Conservation (phyloP, 306 rosid genomes). For the Trichosanthes truncata region DNA sequence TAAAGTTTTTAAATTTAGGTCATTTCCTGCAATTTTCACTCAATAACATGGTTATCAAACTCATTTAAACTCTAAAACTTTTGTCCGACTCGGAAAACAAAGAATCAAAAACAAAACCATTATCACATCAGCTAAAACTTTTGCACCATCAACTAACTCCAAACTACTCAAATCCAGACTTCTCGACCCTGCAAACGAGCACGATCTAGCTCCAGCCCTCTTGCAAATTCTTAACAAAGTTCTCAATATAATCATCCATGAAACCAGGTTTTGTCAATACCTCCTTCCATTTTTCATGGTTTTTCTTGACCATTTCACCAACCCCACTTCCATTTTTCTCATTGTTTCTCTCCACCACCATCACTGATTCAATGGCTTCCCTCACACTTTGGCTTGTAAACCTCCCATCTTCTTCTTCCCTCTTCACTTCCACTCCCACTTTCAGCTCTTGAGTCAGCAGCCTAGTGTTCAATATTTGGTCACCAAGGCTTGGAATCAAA, state of each 20-base stretch:
- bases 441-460: slow-evolving; percentile 32
- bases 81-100: no score
- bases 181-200: no score
- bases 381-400: slow-evolving; percentile 40
- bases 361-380: slow-evolving; percentile 30
- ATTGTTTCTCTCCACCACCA: no score
- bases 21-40: no score
- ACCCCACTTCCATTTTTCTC: slow-evolving; percentile 18
- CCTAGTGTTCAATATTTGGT: slow-evolving; percentile 47
- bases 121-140: no score
- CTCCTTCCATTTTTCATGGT: slow-evolving; percentile 30
- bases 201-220: background rate
- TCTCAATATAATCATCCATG: slow-evolving; percentile 30
- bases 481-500: slow-evolving; percentile 33
- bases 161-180: no score
- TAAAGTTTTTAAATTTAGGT: no score
- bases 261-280: slow-evolving; percentile 9
- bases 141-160: no score
- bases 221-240: slow-evolving; percentile 19
- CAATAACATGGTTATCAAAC: no score
- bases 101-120: no score
- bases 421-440: slow-evolving; percentile 42
- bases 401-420: slow-evolving; percentile 25
- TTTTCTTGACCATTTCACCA: slow-evolving; percentile 26
- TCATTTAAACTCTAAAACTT: no score